Evolutionary conservation across 73 alveolate species (phyloP), one percentile per base, ranked within the genome.

Genomic region (Tetrahymena thermophila): DNA sequence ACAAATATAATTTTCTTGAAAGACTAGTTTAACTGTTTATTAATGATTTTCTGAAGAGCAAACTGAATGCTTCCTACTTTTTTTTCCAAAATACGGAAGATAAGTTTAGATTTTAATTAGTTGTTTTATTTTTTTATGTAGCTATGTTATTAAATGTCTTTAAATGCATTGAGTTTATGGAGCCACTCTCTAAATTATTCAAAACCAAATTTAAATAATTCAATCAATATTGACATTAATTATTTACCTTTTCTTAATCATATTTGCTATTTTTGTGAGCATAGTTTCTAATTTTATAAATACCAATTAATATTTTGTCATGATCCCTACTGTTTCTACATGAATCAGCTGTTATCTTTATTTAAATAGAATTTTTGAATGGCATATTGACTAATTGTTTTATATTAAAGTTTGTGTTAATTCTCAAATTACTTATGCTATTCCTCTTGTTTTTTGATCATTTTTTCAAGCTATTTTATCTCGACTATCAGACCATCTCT

Each of bases 251-350:
- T 85, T 43, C 94, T 95, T 95, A 21, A 95, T 44, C 34, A 40
- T 95, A 23, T 85, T 55, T 1, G 93, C 93, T 11, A 89, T 50
- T 57, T 89, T 95, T 85, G 95, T 95, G 34, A 85, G 42, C 38
- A 83, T 89, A 34, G 96, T 96, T 56, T 96, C 98, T 97, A 96
- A 96, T 85, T 94, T 96, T 35, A 96, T 94, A 43, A 96, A 96
- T 25, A 96, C 97, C 28, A 96, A 96, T 93, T 96, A 96, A 94
- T 96, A 96, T 56, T 96, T 96, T 2, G 98, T 96, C 98, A 96
- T 96, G 96, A 96, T 96, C 31, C 94, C 96, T 43, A 96, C 83
- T 16, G 98, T 96, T 43, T 96, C 98, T 7, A 96, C 95, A 58
- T 96, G 98, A n/a, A 96, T 85, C 50, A 96, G 40, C 42, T 95